These are phyloP conservation scores for Geoglossum glabrum DNA, from an alignment of 495 filamentous ascomycete genomes.

Conservation along the genomic window DNA sequence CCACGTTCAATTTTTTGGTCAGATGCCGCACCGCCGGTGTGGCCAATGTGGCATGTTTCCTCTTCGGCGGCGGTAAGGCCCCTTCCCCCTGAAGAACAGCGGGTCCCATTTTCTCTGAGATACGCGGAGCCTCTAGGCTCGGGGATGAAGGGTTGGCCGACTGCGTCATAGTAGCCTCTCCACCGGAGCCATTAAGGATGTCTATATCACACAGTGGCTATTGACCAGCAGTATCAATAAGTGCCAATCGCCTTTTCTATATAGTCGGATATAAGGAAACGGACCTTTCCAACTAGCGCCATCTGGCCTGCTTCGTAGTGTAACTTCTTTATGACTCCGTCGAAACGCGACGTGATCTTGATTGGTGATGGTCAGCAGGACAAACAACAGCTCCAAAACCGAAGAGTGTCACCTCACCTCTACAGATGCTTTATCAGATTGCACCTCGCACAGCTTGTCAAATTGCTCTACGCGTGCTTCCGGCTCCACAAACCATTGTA, in stretches of 20 bases:
- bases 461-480: constrained; percentile 93
- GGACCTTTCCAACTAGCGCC: constrained; percentile 61
- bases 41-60: constrained; percentile 41
- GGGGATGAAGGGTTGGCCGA: neutral
- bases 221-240: neutral
- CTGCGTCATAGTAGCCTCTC: constrained; percentile 15
- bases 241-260: neutral
- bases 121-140: neutral
- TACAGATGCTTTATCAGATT: constrained; percentile 95
- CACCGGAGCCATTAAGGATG: constrained; percentile 32
- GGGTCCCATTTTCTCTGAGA: neutral
- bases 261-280: neutral
- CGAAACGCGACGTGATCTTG: constrained; percentile 82
- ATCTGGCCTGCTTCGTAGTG: constrained; percentile 93
- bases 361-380: neutral
- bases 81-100: neutral
- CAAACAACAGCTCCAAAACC: neutral
- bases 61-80: constrained; percentile 8
- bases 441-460: constrained; percentile 92
- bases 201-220: constrained; percentile 63
- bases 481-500: constrained; percentile 98
- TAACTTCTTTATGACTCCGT: constrained; percentile 88
- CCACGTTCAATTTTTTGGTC: constrained; percentile 51
- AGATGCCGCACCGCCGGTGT: constrained; percentile 87
- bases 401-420: constrained; percentile 31